phyloP scores from a whole-genome alignment of 176 grass and related monocot species.

The Secale cereale region DNA sequence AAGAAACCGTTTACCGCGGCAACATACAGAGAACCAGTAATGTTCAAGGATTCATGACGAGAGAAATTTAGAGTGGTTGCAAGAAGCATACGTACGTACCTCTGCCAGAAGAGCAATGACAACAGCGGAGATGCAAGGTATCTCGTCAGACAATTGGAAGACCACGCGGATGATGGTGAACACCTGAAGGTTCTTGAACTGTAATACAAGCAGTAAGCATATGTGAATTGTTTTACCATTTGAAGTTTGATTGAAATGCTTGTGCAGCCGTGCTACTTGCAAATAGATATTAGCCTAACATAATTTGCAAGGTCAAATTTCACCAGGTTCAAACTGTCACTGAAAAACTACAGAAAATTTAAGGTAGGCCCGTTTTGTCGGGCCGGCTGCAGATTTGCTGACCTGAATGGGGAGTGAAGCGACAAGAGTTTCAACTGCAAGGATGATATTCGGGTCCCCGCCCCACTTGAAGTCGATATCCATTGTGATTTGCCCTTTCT shows the following conservation, averaged over 20 bases:
- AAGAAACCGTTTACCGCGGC: background rate
- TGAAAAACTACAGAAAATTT: background rate
- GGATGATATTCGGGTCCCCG: conserved; percentile 85
- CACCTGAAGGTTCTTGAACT: conserved; percentile 96
- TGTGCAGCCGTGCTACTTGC: background rate
- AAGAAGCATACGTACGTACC: conserved; percentile 29
- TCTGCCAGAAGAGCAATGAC: conserved; percentile 93
- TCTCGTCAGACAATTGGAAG: conserved; percentile 95
- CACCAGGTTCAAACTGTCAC: background rate
- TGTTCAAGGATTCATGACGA: background rate
- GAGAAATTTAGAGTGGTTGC: background rate
- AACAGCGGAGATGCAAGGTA: conserved; percentile 92
- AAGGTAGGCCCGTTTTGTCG: background rate
- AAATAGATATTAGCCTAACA: background rate
- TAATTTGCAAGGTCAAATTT: background rate
- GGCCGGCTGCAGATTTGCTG: background rate
- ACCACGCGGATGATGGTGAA: conserved; percentile 89
- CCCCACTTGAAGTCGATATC: conserved; percentile 94
- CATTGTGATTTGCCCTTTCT: conserved; percentile 90
- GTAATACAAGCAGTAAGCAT: conserved; percentile 26
- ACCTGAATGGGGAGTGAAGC: conserved; percentile 99
- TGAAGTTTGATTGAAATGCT: background rate
- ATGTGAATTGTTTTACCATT: background rate
- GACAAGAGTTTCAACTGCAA: conserved; percentile 95
- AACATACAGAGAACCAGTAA: background rate